Percentiles rank a stretch among this genome's conserved stretches.
Conservation (phyloP, 495 filamentous ascomycete species). For the Neurospora sp. region DNA sequence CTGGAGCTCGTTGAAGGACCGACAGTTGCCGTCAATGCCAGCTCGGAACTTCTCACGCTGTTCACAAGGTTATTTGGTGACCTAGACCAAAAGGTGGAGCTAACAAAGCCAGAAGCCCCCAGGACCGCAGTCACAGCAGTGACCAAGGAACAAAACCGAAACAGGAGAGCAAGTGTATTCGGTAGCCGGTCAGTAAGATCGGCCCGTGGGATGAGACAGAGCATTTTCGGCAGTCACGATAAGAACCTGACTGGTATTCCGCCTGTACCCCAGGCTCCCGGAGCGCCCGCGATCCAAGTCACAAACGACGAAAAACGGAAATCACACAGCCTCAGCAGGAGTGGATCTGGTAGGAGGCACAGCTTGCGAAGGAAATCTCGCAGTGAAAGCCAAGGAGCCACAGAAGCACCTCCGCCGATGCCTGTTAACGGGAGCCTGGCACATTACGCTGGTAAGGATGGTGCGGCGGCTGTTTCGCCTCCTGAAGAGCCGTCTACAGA, state of each 20-base stretch:
- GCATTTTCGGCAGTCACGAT: constrained; percentile 15
- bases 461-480: background rate
- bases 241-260: constrained; percentile 16
- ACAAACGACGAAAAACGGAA: constrained; percentile 25
- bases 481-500: background rate
- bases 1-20: constrained; percentile 74
- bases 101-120: constrained; percentile 39
- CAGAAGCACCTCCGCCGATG: background rate
- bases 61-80: constrained; percentile 70
- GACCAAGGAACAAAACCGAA: constrained; percentile 28
- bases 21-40: constrained; percentile 71
- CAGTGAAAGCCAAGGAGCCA: constrained; percentile 23
- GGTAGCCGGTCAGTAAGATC: constrained; percentile 40
- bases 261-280: constrained; percentile 21
- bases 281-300: constrained; percentile 27
- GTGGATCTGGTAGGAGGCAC: constrained; percentile 29
- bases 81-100: constrained; percentile 24
- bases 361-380: constrained; percentile 37
- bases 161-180: constrained; percentile 66
- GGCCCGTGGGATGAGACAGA: constrained; percentile 18
- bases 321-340: constrained; percentile 28
- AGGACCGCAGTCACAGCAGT: constrained; percentile 61
- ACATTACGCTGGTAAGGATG: background rate
- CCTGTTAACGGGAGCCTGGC: background rate
- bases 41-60: constrained; percentile 70